These are phyloP conservation scores for Exophiala calicioides DNA, from an alignment of 2,329 filamentous ascomycete species.

Conservation along the genomic window DNA sequence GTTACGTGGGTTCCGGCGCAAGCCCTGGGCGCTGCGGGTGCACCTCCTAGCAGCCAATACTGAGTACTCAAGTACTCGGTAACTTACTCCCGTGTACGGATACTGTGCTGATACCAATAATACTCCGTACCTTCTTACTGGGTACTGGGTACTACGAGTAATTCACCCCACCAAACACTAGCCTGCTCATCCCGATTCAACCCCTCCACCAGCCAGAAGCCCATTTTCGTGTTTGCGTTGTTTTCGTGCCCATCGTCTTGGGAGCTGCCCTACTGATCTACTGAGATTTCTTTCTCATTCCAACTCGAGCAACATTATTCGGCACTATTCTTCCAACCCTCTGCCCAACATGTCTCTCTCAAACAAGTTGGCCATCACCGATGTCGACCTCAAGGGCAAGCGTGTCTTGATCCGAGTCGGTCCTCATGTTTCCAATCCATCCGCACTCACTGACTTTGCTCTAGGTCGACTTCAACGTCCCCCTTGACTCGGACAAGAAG, in stretches of 20 bases:
- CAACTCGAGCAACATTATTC: not conserved
- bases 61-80: too few relatives aligned
- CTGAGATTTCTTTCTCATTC: constrained; percentile 6
- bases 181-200: constrained; percentile 15
- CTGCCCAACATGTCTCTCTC: constrained; percentile 80
- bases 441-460: constrained; percentile 6
- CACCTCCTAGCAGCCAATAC: too few relatives aligned
- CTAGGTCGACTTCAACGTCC: constrained; percentile 99
- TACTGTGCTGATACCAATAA: too few relatives aligned
- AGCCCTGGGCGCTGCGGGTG: too few relatives aligned
- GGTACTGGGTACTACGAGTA: too few relatives aligned
- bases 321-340: constrained; percentile 3
- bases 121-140: too few relatives aligned
- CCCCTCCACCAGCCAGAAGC: constrained; percentile 13
- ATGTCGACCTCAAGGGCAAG: constrained; percentile 98
- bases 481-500: constrained; percentile 87
- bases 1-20: too few relatives aligned
- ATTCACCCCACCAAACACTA: constrained; percentile 16
- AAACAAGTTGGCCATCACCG: constrained; percentile 95
- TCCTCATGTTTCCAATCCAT: constrained; percentile 29
- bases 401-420: constrained; percentile 93
- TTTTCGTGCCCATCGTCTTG: too few relatives aligned
- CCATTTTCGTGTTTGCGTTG: constrained; percentile 9
- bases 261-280: too few relatives aligned
- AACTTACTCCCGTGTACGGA: too few relatives aligned